These are phyloP conservation scores for Seiridium cupressi DNA, from an alignment of 2,329 filamentous ascomycete genomes.

Conservation along the genomic window DNA sequence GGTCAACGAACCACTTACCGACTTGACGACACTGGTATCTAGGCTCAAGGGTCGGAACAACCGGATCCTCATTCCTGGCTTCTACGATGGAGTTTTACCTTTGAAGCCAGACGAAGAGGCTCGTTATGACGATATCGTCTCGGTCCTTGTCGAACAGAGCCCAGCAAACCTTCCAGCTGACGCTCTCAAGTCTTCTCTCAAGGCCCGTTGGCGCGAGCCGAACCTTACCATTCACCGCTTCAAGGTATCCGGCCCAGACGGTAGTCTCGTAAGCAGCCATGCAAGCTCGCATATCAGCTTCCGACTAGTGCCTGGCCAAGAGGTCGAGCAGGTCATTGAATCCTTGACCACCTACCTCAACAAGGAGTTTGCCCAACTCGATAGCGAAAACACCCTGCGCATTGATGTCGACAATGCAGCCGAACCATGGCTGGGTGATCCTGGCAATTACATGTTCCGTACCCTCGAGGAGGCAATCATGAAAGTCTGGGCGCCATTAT, in stretches of 20 bases:
- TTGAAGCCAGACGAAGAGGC: constrained; percentile 73
- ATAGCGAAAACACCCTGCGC: constrained; percentile 76
- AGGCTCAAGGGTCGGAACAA: constrained; percentile 81
- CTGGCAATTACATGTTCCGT: constrained; percentile 84
- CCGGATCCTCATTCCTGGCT: constrained; percentile 78
- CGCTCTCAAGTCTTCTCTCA: constrained; percentile 77
- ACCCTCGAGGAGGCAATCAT: constrained; percentile 84
- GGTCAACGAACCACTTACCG: constrained; percentile 87
- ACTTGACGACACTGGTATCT: constrained; percentile 79
- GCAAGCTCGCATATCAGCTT: constrained; percentile 88
- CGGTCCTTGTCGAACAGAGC: constrained; percentile 71
- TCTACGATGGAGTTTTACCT: constrained; percentile 81
- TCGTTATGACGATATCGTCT: constrained; percentile 81
- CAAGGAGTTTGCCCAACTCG: constrained; percentile 69
- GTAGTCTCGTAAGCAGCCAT: constrained; percentile 85
- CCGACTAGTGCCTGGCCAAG: constrained; percentile 90
- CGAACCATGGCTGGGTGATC: constrained; percentile 94
- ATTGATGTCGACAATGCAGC: constrained; percentile 90
- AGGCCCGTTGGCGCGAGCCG: constrained; percentile 93
- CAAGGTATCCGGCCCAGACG: constrained; percentile 87
- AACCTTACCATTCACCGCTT: constrained; percentile 93
- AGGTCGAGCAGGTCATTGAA: constrained; percentile 72
- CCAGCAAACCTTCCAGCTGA: constrained; percentile 59
- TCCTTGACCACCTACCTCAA: constrained; percentile 66
- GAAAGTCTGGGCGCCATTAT: constrained; percentile 72